Conservation (phyloP, 2,329 filamentous ascomycete genomes). For the Aspergillus candidus region DNA sequence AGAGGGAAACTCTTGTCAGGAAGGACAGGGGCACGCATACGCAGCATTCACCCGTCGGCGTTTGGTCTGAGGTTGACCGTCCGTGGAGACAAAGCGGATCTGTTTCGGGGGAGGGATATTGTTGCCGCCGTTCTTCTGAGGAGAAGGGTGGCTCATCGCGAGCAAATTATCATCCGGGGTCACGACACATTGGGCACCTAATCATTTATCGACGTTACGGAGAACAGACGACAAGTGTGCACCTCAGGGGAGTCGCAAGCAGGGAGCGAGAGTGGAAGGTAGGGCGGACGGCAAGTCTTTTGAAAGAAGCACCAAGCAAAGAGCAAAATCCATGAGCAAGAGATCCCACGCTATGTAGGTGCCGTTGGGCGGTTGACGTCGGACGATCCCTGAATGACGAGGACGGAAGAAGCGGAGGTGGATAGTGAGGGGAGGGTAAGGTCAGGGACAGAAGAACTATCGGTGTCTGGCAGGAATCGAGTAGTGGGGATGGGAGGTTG, state of each 20-base stretch:
- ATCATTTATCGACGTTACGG: conserved; percentile 3
- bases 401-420: conserved; percentile 1
- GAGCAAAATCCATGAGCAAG: conserved; percentile 20
- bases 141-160: conserved; percentile 37
- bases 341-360: conserved; percentile 11
- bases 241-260: conserved; percentile 7
- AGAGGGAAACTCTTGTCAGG: conserved; percentile 8
- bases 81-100: conserved; percentile 76
- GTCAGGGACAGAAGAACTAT: background rate
- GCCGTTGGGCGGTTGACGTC: conserved; percentile 10
- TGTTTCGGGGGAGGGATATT: conserved; percentile 31
- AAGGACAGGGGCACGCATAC: conserved; percentile 41
- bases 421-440: conserved; percentile 1
- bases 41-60: conserved; percentile 72
- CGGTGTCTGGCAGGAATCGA: too few relatives aligned
- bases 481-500: too few relatives aligned
- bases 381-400: background rate
- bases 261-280: conserved; percentile 7
- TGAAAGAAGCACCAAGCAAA: conserved; percentile 10
- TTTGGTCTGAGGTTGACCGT: conserved; percentile 74
- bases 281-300: conserved; percentile 12
- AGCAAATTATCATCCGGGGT: conserved; percentile 30
- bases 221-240: conserved; percentile 8
- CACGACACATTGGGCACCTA: conserved; percentile 29
- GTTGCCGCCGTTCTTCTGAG: conserved; percentile 31